Evolutionary conservation across 2,329 filamentous ascomycete species (phyloP).

Genomic region (Cercospora citrullina): DNA sequence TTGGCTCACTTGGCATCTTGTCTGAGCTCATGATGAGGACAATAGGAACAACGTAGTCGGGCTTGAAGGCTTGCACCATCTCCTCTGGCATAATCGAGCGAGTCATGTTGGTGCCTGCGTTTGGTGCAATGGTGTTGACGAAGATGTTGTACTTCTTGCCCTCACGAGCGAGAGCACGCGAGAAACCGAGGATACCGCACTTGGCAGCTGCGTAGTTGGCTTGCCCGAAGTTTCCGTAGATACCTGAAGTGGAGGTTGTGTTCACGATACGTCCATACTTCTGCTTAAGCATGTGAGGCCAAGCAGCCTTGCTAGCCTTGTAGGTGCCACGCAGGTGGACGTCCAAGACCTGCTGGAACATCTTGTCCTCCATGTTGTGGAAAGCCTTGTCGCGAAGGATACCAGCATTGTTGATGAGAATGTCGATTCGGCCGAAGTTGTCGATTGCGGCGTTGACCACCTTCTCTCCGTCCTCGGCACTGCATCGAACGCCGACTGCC

Average conservation of each 20-base stretch:
- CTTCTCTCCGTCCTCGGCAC: conserved; percentile 85
- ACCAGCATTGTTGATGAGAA: conserved; percentile 96
- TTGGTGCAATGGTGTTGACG: conserved; percentile 97
- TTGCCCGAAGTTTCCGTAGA: conserved; percentile 99
- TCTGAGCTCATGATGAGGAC: conserved; percentile 86
- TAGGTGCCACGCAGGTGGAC: conserved; percentile 94
- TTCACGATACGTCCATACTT: conserved; percentile 97
- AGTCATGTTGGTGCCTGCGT: conserved; percentile 95
- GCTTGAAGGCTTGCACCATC: conserved; percentile 98
- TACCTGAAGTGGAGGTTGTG: conserved; percentile 93
- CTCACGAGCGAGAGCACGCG: conserved; percentile 86
- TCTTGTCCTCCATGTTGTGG: conserved; percentile 90
- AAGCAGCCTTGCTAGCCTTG: conserved; percentile 95
- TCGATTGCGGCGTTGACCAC: conserved; percentile 94
- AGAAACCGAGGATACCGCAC: conserved; percentile 87
- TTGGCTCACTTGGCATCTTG: conserved; percentile 74
- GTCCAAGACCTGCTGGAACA: conserved; percentile 89
- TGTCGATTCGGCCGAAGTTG: conserved; percentile 88
- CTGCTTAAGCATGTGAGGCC: conserved; percentile 96
- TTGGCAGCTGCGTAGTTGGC: conserved; percentile 83
- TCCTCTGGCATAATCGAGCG: conserved; percentile 92
- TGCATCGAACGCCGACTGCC: conserved; percentile 89
- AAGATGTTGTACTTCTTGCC: conserved; percentile 97
- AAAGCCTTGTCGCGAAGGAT: conserved; percentile 98
- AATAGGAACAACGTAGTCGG: conserved; percentile 93